Base-by-base conservation (phyloP, 2,329 filamentous ascomycete genomes). In the Botrytis pseudocinerea region DNA sequence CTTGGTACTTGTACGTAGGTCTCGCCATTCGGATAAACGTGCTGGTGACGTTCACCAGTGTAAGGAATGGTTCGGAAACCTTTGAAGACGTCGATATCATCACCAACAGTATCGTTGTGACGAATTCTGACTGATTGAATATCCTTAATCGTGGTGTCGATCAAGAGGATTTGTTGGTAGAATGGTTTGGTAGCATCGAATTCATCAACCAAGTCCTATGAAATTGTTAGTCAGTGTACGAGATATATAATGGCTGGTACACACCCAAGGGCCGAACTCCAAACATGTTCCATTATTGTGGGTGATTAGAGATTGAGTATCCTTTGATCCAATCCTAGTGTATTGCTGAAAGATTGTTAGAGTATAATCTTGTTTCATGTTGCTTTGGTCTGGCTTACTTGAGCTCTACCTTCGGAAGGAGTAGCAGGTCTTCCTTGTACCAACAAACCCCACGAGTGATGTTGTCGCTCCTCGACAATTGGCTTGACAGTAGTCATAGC, bases 381-480 rank as follows among this genome's bases (percentile, higher is more conserved):
- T 69, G 12, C 44, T 63, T 48, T 14, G 16, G 54, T 48, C 6
- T 70, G 4, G 20, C 61, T 71, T 77, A 78, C 78, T 46, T 79
- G 77, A 7, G 78, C 78, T 60, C 72, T 70, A 28, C 78, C 78
- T 28, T 79, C 78, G 10, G 72, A 75, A 9, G 78, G 78, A 8
- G 78, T 79, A 28, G 72, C 66, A 35, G 78, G 76, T 25, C 78
- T 69, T n/a, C 77, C 77, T 25, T 77, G 78, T 7, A 76, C 75
- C 32, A 72, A 74, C 6, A 79, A 40, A 16, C 78, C 78, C 78
- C 78, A 79, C 2, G 76, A 64, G 18, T 57, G 51, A 12, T 72
- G 73, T n/a, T 63, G 63, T 0, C 42, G 28, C n/a, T 60, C 54
- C 5, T 38, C 70, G 4, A 25, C 20, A 1, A 60, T 44, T 42